phyloP scores from a whole-genome alignment of 148 eudicot genomes.

The Cornus kousa region DNA sequence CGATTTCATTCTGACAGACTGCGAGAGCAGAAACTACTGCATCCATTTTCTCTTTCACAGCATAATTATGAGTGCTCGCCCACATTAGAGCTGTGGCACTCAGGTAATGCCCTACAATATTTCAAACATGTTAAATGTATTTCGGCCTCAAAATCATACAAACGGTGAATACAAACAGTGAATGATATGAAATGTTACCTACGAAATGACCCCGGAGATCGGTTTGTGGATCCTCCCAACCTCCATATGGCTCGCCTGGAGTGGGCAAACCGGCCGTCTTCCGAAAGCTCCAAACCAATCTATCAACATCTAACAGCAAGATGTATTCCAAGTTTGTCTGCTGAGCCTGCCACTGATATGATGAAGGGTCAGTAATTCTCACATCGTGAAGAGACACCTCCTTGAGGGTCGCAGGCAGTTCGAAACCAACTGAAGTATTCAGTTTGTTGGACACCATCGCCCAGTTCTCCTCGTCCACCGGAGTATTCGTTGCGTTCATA shows the following conservation, averaged over 20 bases:
- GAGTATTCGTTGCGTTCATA: slow-evolving; percentile 66
- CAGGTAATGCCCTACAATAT: slow-evolving; percentile 81
- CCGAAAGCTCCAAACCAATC: slow-evolving; percentile 81
- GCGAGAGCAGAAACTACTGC: slow-evolving; percentile 65
- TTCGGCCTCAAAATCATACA: background rate
- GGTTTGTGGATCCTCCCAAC: slow-evolving; percentile 67
- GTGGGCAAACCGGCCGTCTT: slow-evolving; percentile 70
- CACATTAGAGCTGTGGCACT: slow-evolving; percentile 97
- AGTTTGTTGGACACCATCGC: slow-evolving; percentile 56
- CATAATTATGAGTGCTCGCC: slow-evolving; percentile 86
- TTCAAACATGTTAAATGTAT: background rate
- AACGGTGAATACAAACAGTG: no score
- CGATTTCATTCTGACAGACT: slow-evolving; percentile 69
- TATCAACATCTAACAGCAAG: slow-evolving; percentile 75
- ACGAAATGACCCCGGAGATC: slow-evolving; percentile 99
- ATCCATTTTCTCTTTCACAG: slow-evolving; percentile 56
- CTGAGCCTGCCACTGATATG: slow-evolving; percentile 67
- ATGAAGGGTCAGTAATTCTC: slow-evolving; percentile 47
- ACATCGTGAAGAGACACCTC: slow-evolving; percentile 68
- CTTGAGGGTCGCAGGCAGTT: slow-evolving; percentile 37
- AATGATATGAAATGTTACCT: slow-evolving; percentile 31
- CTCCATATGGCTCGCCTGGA: slow-evolving; percentile 68
- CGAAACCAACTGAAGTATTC: slow-evolving; percentile 33
- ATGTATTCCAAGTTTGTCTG: slow-evolving; percentile 78
- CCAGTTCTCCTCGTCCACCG: slow-evolving; percentile 67